phyloP scores from a whole-genome alignment of 305 asterid genomes.

The Solanum hybrid region DNA sequence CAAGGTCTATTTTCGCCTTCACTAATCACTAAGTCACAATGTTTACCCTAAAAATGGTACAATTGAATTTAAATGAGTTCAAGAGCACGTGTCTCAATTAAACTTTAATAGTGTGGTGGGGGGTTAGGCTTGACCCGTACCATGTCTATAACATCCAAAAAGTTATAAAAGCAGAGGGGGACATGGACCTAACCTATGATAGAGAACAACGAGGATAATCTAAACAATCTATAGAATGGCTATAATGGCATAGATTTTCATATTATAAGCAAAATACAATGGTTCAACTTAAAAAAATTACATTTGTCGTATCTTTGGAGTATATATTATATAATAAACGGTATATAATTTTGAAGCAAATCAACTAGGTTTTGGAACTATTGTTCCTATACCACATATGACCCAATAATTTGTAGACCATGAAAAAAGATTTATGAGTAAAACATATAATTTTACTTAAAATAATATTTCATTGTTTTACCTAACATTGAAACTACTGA shows the following conservation, averaged over 20 bases:
- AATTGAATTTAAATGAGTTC: no score
- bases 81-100: no score
- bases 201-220: background rate
- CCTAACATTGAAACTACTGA: background rate
- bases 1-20: no score
- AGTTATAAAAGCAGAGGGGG: background rate
- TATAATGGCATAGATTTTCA: background rate
- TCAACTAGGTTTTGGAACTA: background rate
- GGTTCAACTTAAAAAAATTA: background rate
- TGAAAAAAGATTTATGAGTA: background rate
- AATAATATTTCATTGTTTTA: background rate
- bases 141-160: background rate
- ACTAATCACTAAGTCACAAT: no score
- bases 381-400: background rate
- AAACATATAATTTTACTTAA: background rate
- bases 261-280: background rate
- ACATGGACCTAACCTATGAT: background rate
- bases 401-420: background rate
- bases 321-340: no score
- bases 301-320: background rate
- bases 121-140: background rate
- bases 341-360: background rate
- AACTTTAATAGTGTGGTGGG: no score
- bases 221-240: background rate
- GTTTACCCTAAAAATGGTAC: no score